Percentiles rank a stretch among this genome's conserved stretches.
Evolutionary conservation across 73 alveolate genomes (phyloP).

Genomic region (Symbiodinium natans): DNA sequence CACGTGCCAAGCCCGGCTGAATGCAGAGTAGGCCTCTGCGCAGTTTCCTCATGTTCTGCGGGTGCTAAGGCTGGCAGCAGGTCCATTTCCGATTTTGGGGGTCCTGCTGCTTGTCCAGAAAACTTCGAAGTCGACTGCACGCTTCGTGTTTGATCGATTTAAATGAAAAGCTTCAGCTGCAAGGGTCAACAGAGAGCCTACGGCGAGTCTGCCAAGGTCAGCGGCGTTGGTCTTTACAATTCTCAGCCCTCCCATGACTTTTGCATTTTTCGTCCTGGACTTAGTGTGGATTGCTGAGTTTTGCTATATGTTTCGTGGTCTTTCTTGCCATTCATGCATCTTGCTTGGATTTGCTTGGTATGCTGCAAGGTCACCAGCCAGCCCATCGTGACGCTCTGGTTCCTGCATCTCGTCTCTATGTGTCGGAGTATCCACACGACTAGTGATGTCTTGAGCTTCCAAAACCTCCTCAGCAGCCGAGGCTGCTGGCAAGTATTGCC

Average conservation of each 20-base stretch:
- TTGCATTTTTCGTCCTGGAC: constrained; percentile 25
- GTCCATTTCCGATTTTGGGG: constrained; percentile 61
- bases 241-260: constrained; percentile 72
- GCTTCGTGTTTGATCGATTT: neutral
- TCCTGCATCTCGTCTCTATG: constrained; percentile 5
- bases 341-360: neutral
- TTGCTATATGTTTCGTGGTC: neutral
- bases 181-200: neutral
- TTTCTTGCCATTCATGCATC: neutral
- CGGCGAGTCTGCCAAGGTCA: neutral
- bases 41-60: no score
- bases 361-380: constrained; percentile 67
- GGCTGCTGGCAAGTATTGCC: constrained; percentile 70
- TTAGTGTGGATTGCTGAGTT: neutral
- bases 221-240: constrained; percentile 32
- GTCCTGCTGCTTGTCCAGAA: constrained; percentile 17
- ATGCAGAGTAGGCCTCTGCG: no score
- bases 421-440: neutral
- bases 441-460: neutral
- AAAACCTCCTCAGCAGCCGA: neutral
- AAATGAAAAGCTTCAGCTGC: no score
- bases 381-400: constrained; percentile 71
- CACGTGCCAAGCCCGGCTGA: neutral
- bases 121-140: neutral
- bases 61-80: constrained; percentile 42